A percentile compares a stretch with the other conserved stretches of the same genome.
These are phyloP conservation scores for Hypomontagnella monticulosa DNA, from an alignment of 495 filamentous ascomycete species.

Conservation along the genomic window DNA sequence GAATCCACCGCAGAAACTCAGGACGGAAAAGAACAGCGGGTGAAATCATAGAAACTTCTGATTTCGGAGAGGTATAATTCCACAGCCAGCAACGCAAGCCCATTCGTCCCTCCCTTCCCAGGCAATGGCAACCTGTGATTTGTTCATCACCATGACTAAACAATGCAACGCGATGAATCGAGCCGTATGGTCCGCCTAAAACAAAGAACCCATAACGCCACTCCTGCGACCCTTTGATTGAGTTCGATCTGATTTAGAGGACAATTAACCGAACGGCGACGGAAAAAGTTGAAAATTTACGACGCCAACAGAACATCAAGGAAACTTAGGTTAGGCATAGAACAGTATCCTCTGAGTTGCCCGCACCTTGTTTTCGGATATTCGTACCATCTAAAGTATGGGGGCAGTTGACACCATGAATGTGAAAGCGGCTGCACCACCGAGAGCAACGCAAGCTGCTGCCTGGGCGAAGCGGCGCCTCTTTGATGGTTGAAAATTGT, in stretches of 20 bases:
- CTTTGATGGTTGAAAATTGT: conserved; percentile 39
- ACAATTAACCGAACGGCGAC: too few species aligned
- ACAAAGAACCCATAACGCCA: conserved; percentile 38
- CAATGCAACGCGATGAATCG: conserved; percentile 26
- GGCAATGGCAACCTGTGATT: conserved; percentile 7
- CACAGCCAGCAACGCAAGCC: background rate
- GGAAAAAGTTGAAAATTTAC: too few species aligned
- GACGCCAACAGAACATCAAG: too few species aligned
- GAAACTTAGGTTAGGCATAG: too few species aligned
- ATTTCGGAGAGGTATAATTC: conserved; percentile 1
- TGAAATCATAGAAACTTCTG: conserved; percentile 9
- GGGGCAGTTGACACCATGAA: conserved; percentile 49
- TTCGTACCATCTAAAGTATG: conserved; percentile 17
- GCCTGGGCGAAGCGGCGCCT: conserved; percentile 43
- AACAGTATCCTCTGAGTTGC: too few species aligned
- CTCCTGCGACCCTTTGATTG: too few species aligned
- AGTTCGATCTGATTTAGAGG: too few species aligned
- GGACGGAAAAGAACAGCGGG: conserved; percentile 12
- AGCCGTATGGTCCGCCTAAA: conserved; percentile 5
- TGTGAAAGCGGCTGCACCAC: conserved; percentile 46
- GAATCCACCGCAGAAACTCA: background rate
- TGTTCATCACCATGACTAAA: conserved; percentile 1
- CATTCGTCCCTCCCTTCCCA: background rate
- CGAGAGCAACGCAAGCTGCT: conserved; percentile 46
- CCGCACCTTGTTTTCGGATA: too few species aligned